A percentile compares a stretch with the other conserved stretches of the same genome.
phyloP scores from a whole-genome alignment of 73 alveolate genomes.

The Paramecium tetraurelia region DNA sequence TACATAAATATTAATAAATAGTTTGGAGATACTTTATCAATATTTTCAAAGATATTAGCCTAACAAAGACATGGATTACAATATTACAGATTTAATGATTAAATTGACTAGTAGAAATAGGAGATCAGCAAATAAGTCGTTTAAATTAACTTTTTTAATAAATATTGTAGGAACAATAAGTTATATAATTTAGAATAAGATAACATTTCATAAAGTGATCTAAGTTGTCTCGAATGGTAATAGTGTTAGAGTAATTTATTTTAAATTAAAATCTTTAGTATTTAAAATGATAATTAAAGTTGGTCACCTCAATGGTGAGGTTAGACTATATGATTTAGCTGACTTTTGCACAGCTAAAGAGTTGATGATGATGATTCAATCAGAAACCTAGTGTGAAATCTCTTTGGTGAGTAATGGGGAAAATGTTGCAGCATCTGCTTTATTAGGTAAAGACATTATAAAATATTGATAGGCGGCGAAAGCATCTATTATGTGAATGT shows the following conservation, averaged over 20 bases:
- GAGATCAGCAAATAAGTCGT: not conserved
- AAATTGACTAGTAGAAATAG: not conserved
- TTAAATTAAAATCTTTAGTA: not conserved
- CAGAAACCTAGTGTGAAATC: constrained; percentile 17
- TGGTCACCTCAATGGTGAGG: constrained; percentile 16
- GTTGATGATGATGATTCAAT: not conserved
- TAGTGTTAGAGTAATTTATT: not conserved
- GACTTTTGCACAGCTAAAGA: constrained; percentile 17
- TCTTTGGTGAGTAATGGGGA: not conserved
- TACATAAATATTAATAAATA: not conserved
- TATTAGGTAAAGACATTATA: not conserved
- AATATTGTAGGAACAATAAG: not conserved
- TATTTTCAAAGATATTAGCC: not conserved
- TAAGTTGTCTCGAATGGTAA: not conserved
- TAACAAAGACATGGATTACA: not conserved
- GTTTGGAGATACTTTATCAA: not conserved
- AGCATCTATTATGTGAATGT: constrained; percentile 31
- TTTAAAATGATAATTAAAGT: constrained; percentile 1
- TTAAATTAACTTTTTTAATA: not conserved
- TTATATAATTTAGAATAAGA: not conserved
- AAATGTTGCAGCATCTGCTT: constrained; percentile 11
- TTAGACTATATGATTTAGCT: constrained; percentile 28
- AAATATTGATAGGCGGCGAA: not conserved
- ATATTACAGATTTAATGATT: not conserved
- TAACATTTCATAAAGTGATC: not conserved